Conservation (phyloP, 139 green algal species). For the Micractinium sp. region DNA sequence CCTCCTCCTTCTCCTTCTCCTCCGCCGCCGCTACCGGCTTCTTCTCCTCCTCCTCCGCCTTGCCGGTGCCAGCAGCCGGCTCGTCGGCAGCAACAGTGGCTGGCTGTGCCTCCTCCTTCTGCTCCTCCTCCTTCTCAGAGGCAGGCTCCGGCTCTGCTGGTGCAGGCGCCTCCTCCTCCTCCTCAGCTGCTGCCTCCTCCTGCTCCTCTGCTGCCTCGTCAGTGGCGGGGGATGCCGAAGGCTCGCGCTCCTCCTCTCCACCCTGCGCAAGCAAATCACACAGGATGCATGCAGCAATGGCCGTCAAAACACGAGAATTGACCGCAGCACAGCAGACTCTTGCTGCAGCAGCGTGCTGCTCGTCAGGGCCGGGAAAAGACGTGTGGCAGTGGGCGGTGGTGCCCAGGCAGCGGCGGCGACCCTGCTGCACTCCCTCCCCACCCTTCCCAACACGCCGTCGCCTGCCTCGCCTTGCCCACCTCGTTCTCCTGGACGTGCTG, state of each 20-base stretch:
- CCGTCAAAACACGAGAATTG: no score
- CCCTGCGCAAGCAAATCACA: not conserved
- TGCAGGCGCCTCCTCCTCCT: not conserved
- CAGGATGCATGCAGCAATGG: no score
- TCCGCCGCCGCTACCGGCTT: not conserved
- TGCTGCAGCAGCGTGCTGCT: not conserved
- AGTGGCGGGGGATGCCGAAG: not conserved
- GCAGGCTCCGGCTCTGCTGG: not conserved
- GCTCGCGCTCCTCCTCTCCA: not conserved
- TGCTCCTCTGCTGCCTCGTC: not conserved
- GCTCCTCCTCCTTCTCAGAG: not conserved
- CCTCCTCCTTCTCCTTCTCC: not conserved
- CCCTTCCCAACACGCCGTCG: not conserved
- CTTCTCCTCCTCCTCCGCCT: not conserved
- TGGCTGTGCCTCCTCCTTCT: not conserved
- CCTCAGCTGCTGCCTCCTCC: not conserved
- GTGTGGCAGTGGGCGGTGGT: not conserved
- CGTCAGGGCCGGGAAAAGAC: no score
- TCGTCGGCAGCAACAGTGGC: not conserved
- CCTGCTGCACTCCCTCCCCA: not conserved
- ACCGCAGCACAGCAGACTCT: not conserved
- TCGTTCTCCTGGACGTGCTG: slow-evolving; percentile 38
- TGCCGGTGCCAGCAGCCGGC: not conserved
- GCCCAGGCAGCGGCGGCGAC: not conserved
- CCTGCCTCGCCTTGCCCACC: not conserved